phyloP scores from a whole-genome alignment of 2,329 filamentous ascomycete species.

The Fusarium papillatum region DNA sequence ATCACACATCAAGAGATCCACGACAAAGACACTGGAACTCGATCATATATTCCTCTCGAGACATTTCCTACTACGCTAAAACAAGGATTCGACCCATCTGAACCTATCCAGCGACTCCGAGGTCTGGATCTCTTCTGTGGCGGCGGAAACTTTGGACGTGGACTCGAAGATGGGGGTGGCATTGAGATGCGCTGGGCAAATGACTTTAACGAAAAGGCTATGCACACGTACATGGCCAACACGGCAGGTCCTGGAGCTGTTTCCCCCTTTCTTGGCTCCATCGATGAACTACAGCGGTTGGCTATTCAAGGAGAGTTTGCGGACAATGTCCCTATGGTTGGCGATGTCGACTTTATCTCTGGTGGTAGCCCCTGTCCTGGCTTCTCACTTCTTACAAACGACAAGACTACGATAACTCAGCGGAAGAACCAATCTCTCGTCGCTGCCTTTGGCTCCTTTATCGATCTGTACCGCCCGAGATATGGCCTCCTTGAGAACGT shows the following conservation, averaged over 20 bases:
- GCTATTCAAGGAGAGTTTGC: slow-evolving; percentile 66
- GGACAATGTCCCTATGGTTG: slow-evolving; percentile 66
- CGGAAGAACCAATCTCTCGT: slow-evolving; percentile 82
- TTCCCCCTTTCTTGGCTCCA: slow-evolving; percentile 76
- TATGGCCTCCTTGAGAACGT: slow-evolving; percentile 88
- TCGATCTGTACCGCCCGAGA: slow-evolving; percentile 82
- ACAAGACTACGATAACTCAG: slow-evolving; percentile 68
- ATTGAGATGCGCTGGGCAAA: slow-evolving; percentile 77
- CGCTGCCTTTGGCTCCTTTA: slow-evolving; percentile 79
- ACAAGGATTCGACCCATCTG: slow-evolving; percentile 68
- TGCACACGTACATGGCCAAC: slow-evolving; percentile 84
- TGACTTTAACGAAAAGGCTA: slow-evolving; percentile 73
- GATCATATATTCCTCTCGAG: slow-evolving; percentile 51
- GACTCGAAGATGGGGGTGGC: slow-evolving; percentile 78
- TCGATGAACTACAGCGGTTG: slow-evolving; percentile 74
- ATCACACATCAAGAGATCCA: slow-evolving; percentile 59
- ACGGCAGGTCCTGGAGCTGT: slow-evolving; percentile 53
- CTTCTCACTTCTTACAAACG: slow-evolving; percentile 74
- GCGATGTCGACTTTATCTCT: slow-evolving; percentile 76
- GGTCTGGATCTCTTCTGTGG: slow-evolving; percentile 84
- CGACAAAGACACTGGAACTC: background rate
- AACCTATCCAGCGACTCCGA: slow-evolving; percentile 56
- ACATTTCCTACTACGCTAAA: slow-evolving; percentile 54
- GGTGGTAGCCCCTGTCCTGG: slow-evolving; percentile 85
- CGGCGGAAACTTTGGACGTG: slow-evolving; percentile 82